Evolutionary conservation across 306 rosid species (phyloP), one percentile per base, ranked within the genome.

Genomic region (Sechiopsis laciniata): DNA sequence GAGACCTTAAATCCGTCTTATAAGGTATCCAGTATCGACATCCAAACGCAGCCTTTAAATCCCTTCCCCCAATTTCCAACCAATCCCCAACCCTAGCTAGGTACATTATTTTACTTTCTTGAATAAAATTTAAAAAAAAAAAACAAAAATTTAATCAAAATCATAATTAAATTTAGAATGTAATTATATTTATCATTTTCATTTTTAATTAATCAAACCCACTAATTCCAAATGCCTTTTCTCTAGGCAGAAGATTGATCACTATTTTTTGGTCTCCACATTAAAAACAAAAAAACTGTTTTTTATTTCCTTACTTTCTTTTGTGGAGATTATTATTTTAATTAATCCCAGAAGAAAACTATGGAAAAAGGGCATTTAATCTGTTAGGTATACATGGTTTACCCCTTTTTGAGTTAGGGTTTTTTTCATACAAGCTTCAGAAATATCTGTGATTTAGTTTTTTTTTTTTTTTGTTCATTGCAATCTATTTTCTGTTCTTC

Each of bases 381-480:
- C 74, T 51, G 16, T 51, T 70, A 29, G 60, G 60, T 70, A 45
- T 64, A 29, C 20, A 20, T 29, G 8, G 32, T 15, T 19, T 79
- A 63, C 55, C 22, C 70, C 52, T 17, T 76, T 40, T 59, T 74
- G 79, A 69, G 77, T 58, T 80, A 72, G 78, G 83, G 81, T 76
- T 78, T 72, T 78, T 32, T 72, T 42, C 77, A 64, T 73, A 54
- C 64, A 53, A 67, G 67, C 75, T 53, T 78, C 76, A 78, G 26
- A 50, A 75, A 54, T 20, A 7, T 56, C 37, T 77, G 70, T 71
- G 59, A 56, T 24, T 22, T 40, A 40, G 46, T 40, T 40, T 40
- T 59, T 3, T 42, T 17, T 7, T 48, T 11, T 2, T 16, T 62
- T 62, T 17, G 6, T 21, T 71, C 75, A 26, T 7, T 71, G 29